Conservation (phyloP, 495 filamentous ascomycete species). For the Darksidea phi region DNA sequence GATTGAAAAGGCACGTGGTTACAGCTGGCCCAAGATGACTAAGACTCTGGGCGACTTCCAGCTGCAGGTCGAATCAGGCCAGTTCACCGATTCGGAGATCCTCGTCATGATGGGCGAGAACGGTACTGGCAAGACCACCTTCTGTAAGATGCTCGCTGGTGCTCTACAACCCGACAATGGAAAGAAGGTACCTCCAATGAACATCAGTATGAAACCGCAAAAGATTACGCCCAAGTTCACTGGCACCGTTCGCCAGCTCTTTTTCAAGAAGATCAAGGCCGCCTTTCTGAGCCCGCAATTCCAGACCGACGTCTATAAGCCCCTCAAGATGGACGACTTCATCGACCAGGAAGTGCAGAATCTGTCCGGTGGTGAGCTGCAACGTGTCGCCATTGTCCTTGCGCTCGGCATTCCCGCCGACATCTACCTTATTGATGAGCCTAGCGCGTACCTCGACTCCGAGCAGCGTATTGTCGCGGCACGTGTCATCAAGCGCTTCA, state of each 20-base stretch:
- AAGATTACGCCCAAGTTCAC: conserved; percentile 98
- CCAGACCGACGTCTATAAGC: conserved; percentile 99
- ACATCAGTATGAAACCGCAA: conserved; percentile 98
- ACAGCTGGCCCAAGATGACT: conserved; percentile 84
- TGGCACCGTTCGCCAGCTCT: conserved; percentile 89
- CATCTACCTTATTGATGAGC: conserved; percentile 98
- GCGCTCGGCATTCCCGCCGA: conserved; percentile 94
- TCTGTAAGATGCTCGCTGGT: conserved; percentile 93
- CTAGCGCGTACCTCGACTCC: conserved; percentile 76
- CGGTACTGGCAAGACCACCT: conserved; percentile 93
- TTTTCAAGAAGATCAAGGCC: conserved; percentile 96
- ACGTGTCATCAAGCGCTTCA: conserved; percentile 98
- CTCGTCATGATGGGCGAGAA: conserved; percentile 99
- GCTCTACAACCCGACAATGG: conserved; percentile 81
- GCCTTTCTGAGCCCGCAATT: conserved; percentile 95
- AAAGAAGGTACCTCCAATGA: conserved; percentile 81
- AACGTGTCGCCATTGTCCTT: conserved; percentile 95
- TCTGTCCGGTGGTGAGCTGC: conserved; percentile 96
- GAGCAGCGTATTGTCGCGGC: conserved; percentile 98
- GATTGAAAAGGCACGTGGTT: conserved; percentile 77
- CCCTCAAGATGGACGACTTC: conserved; percentile 95
- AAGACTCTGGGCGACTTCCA: conserved; percentile 93
- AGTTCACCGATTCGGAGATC: conserved; percentile 97
- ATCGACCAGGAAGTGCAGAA: conserved; percentile 99
- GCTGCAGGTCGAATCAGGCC: conserved; percentile 73